Percentiles rank a stretch among this genome's conserved stretches.
Evolutionary conservation across 2,329 filamentous ascomycete species (phyloP).

Genomic region (Aureobasidium zeae): DNA sequence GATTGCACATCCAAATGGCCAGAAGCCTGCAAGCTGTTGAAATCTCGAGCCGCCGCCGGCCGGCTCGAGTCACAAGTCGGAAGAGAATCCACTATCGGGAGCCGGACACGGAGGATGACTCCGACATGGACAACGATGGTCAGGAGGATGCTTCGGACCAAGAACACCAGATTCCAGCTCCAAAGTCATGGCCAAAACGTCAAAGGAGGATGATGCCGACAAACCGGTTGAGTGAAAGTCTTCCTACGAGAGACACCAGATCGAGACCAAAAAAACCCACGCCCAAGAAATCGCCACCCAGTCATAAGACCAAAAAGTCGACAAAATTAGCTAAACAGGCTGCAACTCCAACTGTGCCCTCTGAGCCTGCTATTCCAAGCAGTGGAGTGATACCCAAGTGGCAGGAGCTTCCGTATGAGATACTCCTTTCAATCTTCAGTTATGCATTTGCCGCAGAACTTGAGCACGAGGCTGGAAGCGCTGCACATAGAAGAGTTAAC

Average conservation of each 20-base stretch:
- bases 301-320: slow-evolving; percentile 20
- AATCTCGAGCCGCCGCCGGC: no score
- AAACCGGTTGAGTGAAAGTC: no score
- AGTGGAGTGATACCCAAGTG: slow-evolving; percentile 28
- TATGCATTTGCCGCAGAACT: slow-evolving; percentile 22
- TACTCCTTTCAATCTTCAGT: slow-evolving; percentile 28
- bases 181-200: not conserved
- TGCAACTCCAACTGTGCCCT: no score
- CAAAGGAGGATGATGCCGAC: no score
- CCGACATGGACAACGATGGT: slow-evolving; percentile 17
- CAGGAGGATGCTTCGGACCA: not conserved
- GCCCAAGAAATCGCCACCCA: slow-evolving; percentile 6
- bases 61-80: slow-evolving; percentile 25
- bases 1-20: slow-evolving; percentile 2
- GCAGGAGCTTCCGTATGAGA: slow-evolving; percentile 27
- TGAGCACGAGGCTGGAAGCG: slow-evolving; percentile 8
- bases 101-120: slow-evolving; percentile 30
- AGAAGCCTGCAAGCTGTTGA: slow-evolving; percentile 21
- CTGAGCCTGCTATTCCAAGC: slow-evolving; percentile 21
- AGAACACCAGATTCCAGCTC: not conserved
- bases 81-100: slow-evolving; percentile 29
- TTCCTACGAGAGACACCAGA: slow-evolving; percentile 14
- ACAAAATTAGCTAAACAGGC: slow-evolving; percentile 21
- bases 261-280: slow-evolving; percentile 8
- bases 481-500: slow-evolving; percentile 6